Evolutionary conservation across 2,329 filamentous ascomycete genomes (phyloP).

Genomic region (Pseudonectria buxi): DNA sequence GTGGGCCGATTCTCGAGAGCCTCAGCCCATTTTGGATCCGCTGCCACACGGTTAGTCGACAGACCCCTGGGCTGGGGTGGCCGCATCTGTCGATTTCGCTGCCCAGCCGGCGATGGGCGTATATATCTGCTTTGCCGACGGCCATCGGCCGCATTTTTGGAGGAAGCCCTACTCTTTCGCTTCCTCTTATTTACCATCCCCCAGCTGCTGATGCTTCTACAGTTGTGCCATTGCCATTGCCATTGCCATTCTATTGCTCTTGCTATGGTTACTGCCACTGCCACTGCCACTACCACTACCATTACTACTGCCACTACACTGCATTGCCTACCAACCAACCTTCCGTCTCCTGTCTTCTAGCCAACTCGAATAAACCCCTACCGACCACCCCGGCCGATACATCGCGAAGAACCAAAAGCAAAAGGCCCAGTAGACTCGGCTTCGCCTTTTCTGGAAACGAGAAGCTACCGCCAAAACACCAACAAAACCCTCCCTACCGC

Average conservation of each 20-base stretch:
- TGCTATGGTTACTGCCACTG: too few species aligned
- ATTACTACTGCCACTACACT: too few species aligned
- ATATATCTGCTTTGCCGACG: slow-evolving; percentile 24
- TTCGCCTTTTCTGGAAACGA: neutral
- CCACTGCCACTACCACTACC: too few species aligned
- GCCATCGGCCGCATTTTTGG: slow-evolving; percentile 7
- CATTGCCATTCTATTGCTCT: too few species aligned
- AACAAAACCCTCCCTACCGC: neutral
- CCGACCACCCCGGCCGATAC: too few species aligned
- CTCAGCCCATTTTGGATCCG: slow-evolving; percentile 30
- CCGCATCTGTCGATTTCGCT: slow-evolving; percentile 24
- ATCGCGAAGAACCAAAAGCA: too few species aligned
- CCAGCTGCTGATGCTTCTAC: too few species aligned
- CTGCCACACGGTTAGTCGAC: slow-evolving; percentile 27
- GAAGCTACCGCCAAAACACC: neutral
- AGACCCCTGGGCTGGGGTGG: slow-evolving; percentile 23
- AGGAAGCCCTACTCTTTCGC: slow-evolving; percentile 8
- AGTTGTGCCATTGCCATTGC: too few species aligned
- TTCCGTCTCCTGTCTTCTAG: too few species aligned
- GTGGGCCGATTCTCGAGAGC: slow-evolving; percentile 30
- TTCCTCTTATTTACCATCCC: slow-evolving; percentile 11
- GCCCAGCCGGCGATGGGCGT: slow-evolving; percentile 6
- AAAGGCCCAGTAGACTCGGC: too few species aligned
- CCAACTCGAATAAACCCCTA: too few species aligned
- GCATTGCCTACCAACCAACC: too few species aligned